phyloP scores from a whole-genome alignment of 768 basidiomycete species.

The Sarcodon aspratus region DNA sequence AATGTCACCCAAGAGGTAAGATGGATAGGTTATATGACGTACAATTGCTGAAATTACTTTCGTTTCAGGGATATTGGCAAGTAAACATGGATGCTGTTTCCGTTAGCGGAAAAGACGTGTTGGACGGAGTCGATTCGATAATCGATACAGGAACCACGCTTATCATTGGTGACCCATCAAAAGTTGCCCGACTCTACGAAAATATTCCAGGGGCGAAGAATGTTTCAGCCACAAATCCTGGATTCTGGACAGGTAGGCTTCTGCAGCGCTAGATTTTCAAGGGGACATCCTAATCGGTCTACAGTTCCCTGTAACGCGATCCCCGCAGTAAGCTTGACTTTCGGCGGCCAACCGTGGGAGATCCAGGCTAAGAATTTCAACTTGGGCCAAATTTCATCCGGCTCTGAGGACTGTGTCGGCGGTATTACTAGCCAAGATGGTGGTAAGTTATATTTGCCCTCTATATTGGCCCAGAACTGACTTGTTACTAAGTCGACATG shows the following conservation, averaged over 20 bases:
- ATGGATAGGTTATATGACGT: neutral
- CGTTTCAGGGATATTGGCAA: constrained; percentile 15
- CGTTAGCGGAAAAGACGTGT: constrained; percentile 10
- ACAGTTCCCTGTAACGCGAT: constrained; percentile 24
- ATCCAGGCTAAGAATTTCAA: constrained; percentile 29
- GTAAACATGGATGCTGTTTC: constrained; percentile 13
- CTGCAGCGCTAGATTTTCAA: too few relatives aligned
- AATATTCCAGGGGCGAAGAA: constrained; percentile 6
- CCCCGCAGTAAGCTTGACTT: constrained; percentile 22
- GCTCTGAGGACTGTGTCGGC: constrained; percentile 23
- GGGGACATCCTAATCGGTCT: neutral
- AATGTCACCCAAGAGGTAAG: constrained; percentile 16
- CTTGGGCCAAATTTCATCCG: constrained; percentile 22
- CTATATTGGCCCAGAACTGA: neutral
- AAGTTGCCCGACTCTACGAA: constrained; percentile 8
- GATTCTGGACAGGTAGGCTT: too few relatives aligned
- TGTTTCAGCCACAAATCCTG: too few relatives aligned
- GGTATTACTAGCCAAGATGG: constrained; percentile 13
- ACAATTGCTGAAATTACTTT: constrained; percentile 5
- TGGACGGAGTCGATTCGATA: constrained; percentile 9
- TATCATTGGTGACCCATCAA: constrained; percentile 11
- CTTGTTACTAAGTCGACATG: constrained; percentile 4
- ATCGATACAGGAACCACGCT: constrained; percentile 21
- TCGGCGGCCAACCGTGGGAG: constrained; percentile 25
- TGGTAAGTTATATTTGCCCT: too few relatives aligned